Base-by-base conservation (phyloP, 2,329 filamentous ascomycete genomes). In the Cryphonectria japonica region DNA sequence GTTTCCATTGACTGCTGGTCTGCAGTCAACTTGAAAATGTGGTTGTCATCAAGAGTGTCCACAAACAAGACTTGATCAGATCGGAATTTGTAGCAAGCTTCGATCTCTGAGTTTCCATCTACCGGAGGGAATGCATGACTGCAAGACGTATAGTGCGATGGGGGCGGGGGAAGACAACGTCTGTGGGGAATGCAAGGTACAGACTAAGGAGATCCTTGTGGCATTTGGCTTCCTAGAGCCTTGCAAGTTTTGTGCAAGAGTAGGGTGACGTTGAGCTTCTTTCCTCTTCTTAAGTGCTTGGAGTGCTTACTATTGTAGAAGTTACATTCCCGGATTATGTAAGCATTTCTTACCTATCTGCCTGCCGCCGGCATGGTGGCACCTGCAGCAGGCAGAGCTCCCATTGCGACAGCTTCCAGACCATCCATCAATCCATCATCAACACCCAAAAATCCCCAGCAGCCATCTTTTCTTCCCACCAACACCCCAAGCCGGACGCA, bases 321-420 rank as follows among this genome's bases (percentile, higher is more conserved):
- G 6, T 26, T 57, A 57, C 11, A 9, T 4, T 7, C 29, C 14
- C 54, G 7, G 41, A 26, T 65, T 65, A 65, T 22, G 9, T 52
- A 65, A 65, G n/a, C 41, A 37, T n/a, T 22, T 19, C 32, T 34
- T 34, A 32, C 32, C n/a, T 39, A n/a, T 22, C 3, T 72, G 71
- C 71, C 70, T 72, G 70, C 70, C 66, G 59, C 43, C 37, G 9
- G 61, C 22, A 26, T n/a, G 3, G 60, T 19, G 11, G 60, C 32
- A 64, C 5, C 50, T 14, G 69, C 72, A 69, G 72, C 66, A 73
- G 72, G 72, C 72, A 73, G 70, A 71, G 69, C 69, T 69, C 41
- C 70, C 52, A 72, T 73, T 73, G 72, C 72, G 72, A 71, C 69
- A 70, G 70, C 72, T 69, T 63, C 57, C 52, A 41, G 8, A 37